Evolutionary conservation across 371 early-diverging fungal genomes (phyloP), one percentile per base, ranked within the genome.

Genomic region (Sporodiniella umbellata): DNA sequence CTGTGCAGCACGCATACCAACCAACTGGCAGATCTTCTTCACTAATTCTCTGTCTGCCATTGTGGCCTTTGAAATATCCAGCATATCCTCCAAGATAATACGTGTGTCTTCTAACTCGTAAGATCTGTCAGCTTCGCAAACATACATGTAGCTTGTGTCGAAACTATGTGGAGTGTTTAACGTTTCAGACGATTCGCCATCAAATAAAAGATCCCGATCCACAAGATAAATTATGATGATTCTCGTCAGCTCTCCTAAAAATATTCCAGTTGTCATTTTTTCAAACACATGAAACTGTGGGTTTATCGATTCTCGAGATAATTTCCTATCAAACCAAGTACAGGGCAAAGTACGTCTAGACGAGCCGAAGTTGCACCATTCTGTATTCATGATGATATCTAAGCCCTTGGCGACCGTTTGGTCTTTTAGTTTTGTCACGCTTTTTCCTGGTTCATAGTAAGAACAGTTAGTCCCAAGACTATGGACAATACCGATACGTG

Each of bases 401-500:
- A 69, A 75, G 48, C 56, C 57, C 47, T 48, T 62, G 45, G 49
- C 53, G 12, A 56, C 49, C 14, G 58, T 51, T 14, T 53, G 57
- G 39, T 58, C 75, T 37, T 44, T 56, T 11, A 72, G 75, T 72
- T 95, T 96, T 56, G 74, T 71, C 48, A 96, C 86, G 53, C 83
- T 79, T 23, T 65, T 64, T 24, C 86, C 72, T 17, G 74, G 64
- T 68, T 92, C 93, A 57, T 91, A 89, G 64, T 95, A 98, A 24
- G 95, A 92, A 37, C 94, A 94, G 59, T 98, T 98, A 40, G 95
- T 92, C 24, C 98, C 98, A 5, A 95, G 90, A 53, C 95, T 96
- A 28, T 94, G 84, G 50, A 98, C 92, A 39, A 94, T 90, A 22
- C 94, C 94, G 38, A 95, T 67, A 56, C 83, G 79, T 17, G 94